A percentile compares a stretch with the other conserved stretches of the same genome.
Evolutionary conservation across 2,329 filamentous ascomycete genomes (phyloP).

Genomic region (Penicillium thymicola): DNA sequence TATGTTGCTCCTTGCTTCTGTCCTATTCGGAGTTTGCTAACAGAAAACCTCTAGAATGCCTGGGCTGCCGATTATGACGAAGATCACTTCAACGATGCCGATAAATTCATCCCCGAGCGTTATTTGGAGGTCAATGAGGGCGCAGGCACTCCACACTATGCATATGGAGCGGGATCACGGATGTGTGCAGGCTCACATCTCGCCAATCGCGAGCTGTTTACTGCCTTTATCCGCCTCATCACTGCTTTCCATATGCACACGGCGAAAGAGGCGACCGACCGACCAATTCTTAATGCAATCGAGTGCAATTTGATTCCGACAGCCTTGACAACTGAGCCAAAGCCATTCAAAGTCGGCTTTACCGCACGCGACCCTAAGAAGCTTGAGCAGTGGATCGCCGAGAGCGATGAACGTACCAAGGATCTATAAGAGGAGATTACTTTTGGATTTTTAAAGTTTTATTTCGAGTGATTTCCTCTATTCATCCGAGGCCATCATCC

Average conservation of each 20-base stretch:
- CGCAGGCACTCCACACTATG: slow-evolving; percentile 59
- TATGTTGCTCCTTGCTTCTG: slow-evolving; percentile 24
- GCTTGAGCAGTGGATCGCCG: slow-evolving; percentile 53
- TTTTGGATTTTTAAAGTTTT: neutral
- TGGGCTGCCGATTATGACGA: slow-evolving; percentile 73
- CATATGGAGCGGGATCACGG: slow-evolving; percentile 60
- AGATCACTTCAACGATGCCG: slow-evolving; percentile 62
- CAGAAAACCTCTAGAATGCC: slow-evolving; percentile 52
- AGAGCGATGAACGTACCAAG: slow-evolving; percentile 52
- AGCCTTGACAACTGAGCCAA: slow-evolving; percentile 59
- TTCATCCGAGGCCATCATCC: too few species aligned
- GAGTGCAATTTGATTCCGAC: slow-evolving; percentile 58
- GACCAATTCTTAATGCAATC: slow-evolving; percentile 55
- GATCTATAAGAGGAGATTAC: slow-evolving; percentile 35
- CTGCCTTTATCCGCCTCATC: slow-evolving; percentile 58
- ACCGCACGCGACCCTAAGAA: slow-evolving; percentile 46
- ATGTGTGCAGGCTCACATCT: slow-evolving; percentile 64
- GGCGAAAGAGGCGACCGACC: slow-evolving; percentile 46
- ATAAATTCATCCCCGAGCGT: slow-evolving; percentile 66
- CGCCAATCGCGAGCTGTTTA: slow-evolving; percentile 62
- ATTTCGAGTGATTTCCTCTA: neutral
- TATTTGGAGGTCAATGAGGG: slow-evolving; percentile 57
- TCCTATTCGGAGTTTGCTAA: neutral
- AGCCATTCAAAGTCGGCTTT: slow-evolving; percentile 60
- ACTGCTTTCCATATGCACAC: slow-evolving; percentile 56